Conservation (phyloP, 2,329 filamentous ascomycete species). For the Aspergillus sp. region DNA sequence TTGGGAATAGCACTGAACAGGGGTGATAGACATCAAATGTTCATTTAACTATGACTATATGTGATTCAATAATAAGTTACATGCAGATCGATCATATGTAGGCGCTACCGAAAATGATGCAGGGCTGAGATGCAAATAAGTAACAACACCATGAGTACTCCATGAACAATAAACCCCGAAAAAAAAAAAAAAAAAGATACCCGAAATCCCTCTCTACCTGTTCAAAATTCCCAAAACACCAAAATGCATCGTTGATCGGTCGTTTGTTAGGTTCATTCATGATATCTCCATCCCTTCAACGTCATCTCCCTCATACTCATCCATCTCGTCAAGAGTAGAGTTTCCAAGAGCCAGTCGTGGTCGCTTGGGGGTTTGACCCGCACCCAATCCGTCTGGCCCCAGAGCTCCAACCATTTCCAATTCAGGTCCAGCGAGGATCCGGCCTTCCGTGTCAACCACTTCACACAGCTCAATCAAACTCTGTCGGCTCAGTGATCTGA, state of each 20-base stretch:
- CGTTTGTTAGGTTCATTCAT: constrained; percentile 19
- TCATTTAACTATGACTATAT: too few relatives aligned
- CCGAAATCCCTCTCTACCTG: too few relatives aligned
- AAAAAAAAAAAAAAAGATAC: too few relatives aligned
- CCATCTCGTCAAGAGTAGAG: constrained; percentile 25
- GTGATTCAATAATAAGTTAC: too few relatives aligned
- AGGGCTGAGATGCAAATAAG: too few relatives aligned
- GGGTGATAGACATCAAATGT: background rate
- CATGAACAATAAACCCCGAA: too few relatives aligned
- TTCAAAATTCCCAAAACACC: constrained; percentile 8
- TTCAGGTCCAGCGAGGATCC: constrained; percentile 84
- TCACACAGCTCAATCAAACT: constrained; percentile 88
- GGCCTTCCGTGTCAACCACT: constrained; percentile 88
- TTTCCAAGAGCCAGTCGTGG: constrained; percentile 22
- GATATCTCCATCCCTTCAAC: constrained; percentile 45
- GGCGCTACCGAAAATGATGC: too few relatives aligned
- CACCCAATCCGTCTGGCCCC: constrained; percentile 43
- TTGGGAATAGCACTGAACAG: background rate
- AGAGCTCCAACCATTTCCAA: constrained; percentile 58
- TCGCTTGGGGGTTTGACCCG: constrained; percentile 24
- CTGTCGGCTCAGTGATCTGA: constrained; percentile 70
- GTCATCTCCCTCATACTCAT: constrained; percentile 43
- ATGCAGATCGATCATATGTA: too few relatives aligned
- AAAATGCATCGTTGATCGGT: constrained; percentile 2
- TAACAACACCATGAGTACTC: too few relatives aligned